These are phyloP conservation scores for Lomentospora prolificans DNA, from an alignment of 2,329 filamentous ascomycete genomes.

Conservation along the genomic window DNA sequence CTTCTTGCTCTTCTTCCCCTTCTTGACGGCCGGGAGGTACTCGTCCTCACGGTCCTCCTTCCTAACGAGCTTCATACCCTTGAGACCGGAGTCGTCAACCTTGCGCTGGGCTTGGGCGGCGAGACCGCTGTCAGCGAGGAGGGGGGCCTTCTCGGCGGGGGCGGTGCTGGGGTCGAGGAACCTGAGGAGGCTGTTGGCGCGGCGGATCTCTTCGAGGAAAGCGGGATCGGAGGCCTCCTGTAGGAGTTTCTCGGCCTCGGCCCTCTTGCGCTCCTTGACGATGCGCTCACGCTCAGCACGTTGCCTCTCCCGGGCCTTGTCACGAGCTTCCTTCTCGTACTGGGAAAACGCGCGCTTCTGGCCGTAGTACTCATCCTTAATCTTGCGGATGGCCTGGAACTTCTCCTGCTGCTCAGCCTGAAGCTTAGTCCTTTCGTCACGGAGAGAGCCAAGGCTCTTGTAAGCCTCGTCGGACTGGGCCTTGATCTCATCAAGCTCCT, in stretches of 20 bases:
- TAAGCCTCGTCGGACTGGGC: slow-evolving; percentile 83
- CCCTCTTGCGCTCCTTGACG: slow-evolving; percentile 63
- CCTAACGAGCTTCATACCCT: slow-evolving; percentile 72
- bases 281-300: slow-evolving; percentile 70
- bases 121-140: slow-evolving; percentile 60
- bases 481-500: slow-evolving; percentile 83
- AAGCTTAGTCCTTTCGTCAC: slow-evolving; percentile 76
- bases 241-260: slow-evolving; percentile 65
- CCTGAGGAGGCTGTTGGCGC: slow-evolving; percentile 75
- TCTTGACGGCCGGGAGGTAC: slow-evolving; percentile 78
- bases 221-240: slow-evolving; percentile 77
- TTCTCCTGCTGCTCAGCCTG: slow-evolving; percentile 82
- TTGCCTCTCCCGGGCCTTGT: slow-evolving; percentile 65
- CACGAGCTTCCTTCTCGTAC: slow-evolving; percentile 75
- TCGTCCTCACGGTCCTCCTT: slow-evolving; percentile 86
- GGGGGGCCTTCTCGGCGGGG: slow-evolving; percentile 55
- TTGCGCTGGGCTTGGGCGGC: slow-evolving; percentile 71
- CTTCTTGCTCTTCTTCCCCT: slow-evolving; percentile 78
- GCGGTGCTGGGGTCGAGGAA: slow-evolving; percentile 74
- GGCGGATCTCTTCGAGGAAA: slow-evolving; percentile 86
- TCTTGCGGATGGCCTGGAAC: slow-evolving; percentile 67
- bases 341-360: slow-evolving; percentile 73
- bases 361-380: slow-evolving; percentile 83
- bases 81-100: slow-evolving; percentile 73
- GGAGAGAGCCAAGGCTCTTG: slow-evolving; percentile 75